A percentile compares a stretch with the other conserved stretches of the same genome.
Evolutionary conservation across 768 basidiomycete genomes (phyloP).

Genomic region (Sporobolomyces phaffii): DNA sequence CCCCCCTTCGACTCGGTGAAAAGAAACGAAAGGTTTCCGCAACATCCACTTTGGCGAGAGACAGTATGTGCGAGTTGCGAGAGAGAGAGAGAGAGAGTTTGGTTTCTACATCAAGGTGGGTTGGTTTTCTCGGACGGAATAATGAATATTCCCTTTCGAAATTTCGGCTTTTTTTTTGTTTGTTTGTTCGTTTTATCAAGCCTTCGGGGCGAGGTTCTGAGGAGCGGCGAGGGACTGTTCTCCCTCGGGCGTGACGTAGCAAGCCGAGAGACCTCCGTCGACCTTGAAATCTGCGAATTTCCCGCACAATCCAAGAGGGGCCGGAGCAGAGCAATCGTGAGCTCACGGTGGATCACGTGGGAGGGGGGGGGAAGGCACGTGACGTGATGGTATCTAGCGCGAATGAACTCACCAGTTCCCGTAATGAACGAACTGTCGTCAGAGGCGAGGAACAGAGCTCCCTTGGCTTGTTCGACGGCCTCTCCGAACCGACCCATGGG

Average conservation of each 20-base stretch:
- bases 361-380: no score
- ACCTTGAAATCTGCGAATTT: slow-evolving; percentile 80
- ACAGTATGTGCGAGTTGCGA: no score
- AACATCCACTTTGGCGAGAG: no score
- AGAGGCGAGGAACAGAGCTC: slow-evolving; percentile 85
- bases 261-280: slow-evolving; percentile 84
- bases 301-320: neutral
- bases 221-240: slow-evolving; percentile 69
- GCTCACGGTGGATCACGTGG: neutral
- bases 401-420: slow-evolving; percentile 51
- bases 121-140: no score
- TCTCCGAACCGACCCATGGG: slow-evolving; percentile 98
- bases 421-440: slow-evolving; percentile 96
- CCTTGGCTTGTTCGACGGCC: slow-evolving; percentile 88
- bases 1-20: no score
- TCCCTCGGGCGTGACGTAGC: slow-evolving; percentile 84
- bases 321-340: neutral
- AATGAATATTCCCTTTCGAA: no score
- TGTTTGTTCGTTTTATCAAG: neutral
- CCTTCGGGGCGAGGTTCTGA: slow-evolving; percentile 52
- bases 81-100: no score
- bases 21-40: no score
- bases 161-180: no score
- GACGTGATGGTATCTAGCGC: no score
- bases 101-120: no score